Evolutionary conservation across 495 filamentous ascomycete genomes (phyloP).

Genomic region (Lichenothelia convexa): DNA sequence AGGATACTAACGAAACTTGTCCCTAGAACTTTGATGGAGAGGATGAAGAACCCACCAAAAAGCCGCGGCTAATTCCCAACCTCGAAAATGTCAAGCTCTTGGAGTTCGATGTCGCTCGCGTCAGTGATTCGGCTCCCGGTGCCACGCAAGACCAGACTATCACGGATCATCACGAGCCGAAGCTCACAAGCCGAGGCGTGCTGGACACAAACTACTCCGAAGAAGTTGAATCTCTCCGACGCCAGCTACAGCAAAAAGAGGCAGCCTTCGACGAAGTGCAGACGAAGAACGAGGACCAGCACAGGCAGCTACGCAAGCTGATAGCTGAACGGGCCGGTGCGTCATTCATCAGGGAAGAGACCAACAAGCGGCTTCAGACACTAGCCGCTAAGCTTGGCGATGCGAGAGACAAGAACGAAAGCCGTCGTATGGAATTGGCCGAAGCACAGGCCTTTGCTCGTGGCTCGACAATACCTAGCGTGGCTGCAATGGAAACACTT

Average conservation of each 20-base stretch:
- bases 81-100: slow-evolving; percentile 6
- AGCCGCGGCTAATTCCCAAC: background rate
- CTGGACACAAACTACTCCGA: no score
- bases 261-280: slow-evolving; percentile 9
- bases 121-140: slow-evolving; percentile 11
- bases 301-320: slow-evolving; percentile 2
- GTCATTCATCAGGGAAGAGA: background rate
- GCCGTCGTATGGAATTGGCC: slow-evolving; percentile 6
- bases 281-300: slow-evolving; percentile 10
- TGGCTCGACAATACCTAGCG: background rate
- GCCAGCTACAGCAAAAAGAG: slow-evolving; percentile 4
- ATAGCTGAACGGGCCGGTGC: slow-evolving; percentile 4
- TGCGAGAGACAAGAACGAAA: slow-evolving; percentile 4
- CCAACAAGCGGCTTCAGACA: slow-evolving; percentile 1
- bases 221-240: background rate
- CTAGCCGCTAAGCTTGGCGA: slow-evolving; percentile 1
- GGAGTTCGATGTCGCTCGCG: slow-evolving; percentile 9
- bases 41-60: background rate
- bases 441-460: slow-evolving; percentile 4
- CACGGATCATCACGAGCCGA: no score
- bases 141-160: no score
- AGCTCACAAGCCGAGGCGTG: no score
- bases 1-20: background rate
- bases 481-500: background rate
- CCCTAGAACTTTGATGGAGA: background rate